Conservation (phyloP, 805 yeast species). For the Kodamaea kaohsiungensis region DNA sequence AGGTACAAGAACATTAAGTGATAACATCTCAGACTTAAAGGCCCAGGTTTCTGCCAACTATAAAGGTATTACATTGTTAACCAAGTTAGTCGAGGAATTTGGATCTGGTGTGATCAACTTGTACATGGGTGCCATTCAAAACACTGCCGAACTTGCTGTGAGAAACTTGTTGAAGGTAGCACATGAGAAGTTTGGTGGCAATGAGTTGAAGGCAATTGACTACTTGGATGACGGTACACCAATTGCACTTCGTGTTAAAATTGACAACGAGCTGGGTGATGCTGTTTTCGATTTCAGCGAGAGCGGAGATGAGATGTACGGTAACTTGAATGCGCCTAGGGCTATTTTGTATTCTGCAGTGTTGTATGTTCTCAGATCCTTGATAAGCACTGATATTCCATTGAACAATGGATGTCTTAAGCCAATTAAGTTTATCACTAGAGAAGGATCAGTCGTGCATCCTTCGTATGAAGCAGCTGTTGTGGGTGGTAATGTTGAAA, state of each 20-base stretch:
- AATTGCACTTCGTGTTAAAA: constrained; percentile 56
- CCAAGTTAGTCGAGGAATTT: constrained; percentile 61
- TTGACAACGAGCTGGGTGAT: constrained; percentile 49
- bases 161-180: constrained; percentile 38
- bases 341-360: constrained; percentile 90
- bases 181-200: constrained; percentile 40
- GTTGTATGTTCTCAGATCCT: constrained; percentile 79
- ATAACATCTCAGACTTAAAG: constrained; percentile 66
- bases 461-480: constrained; percentile 89
- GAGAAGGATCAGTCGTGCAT: constrained; percentile 47
- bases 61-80: constrained; percentile 73
- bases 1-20: constrained; percentile 82
- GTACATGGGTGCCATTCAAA: constrained; percentile 82
- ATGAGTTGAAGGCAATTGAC: constrained; percentile 55
- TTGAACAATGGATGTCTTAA: constrained; percentile 88
- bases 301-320: constrained; percentile 83
- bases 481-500: constrained; percentile 89
- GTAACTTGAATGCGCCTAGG: constrained; percentile 89
- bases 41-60: constrained; percentile 77
- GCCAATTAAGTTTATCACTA: constrained; percentile 63
- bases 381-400: constrained; percentile 87
- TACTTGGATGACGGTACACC: constrained; percentile 80
- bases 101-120: constrained; percentile 57
- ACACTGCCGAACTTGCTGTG: constrained; percentile 76
- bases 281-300: constrained; percentile 84